Base-by-base conservation (phyloP, 2,329 filamentous ascomycete genomes). In the Macrophomina pseudophaseolina region DNA sequence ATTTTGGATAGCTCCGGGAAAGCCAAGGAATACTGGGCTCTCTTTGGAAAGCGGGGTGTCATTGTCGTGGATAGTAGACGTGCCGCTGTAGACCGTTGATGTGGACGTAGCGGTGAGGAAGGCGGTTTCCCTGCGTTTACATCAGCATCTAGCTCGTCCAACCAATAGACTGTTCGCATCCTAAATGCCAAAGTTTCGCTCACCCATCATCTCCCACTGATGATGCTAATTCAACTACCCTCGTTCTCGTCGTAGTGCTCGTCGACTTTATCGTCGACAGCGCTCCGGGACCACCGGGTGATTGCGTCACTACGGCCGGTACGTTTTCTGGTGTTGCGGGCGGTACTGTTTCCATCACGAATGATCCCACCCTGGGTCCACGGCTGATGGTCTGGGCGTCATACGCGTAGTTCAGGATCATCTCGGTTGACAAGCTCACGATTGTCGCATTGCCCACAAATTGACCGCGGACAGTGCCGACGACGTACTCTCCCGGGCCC, bases 401-500 rank as follows among this genome's bases (percentile, higher is more conserved):
- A 40, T 77, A 69, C 32, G 74, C 74, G 0, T 78, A 80, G 49
- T 78, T 74, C 35, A 79, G 62, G 46, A 78, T 67, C 65, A 81
- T 74, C 2, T 74, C 75, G 5, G 80, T 82, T 0, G 73, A 75
- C 68, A 82, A 69, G 64, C 74, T 77, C 56, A 82, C 73, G 0
- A 75, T 78, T 38, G 78, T 79, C 32, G 79, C 42, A 2, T 74
- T 74, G 51, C 79, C 76, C 0, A 76, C 80, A 38, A 82, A 73
- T 28, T 77, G 76, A 1, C 75, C 73, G 1, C 76, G 73, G 48
- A 78, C 74, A 0, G 79, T 81, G 67, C 80, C 79, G 5, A 83
- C 71, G 14, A 81, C 70, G 33, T 77, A 67, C 0, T 70, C 73
- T 1, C 74, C 75, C 0, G 75, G 74, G 1, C 74, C 74, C 0